Conservation (phyloP, 768 basidiomycete species). For the Candolleomyces aberdarensis region DNA sequence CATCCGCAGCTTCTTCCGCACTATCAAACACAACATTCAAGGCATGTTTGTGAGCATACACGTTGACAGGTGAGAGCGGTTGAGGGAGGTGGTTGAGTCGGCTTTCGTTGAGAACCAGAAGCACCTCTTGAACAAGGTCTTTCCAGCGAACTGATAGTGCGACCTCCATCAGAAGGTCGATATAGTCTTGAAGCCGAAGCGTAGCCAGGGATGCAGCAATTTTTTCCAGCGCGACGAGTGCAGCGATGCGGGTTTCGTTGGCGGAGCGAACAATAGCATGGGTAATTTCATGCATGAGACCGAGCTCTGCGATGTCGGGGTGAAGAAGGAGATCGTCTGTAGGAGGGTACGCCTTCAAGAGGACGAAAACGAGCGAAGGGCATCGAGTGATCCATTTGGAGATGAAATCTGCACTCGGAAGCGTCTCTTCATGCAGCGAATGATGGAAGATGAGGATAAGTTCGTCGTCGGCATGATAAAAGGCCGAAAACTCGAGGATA, state of each 20-base stretch:
- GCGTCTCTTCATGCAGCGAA: constrained; percentile 28
- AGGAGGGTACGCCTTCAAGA: constrained; percentile 48
- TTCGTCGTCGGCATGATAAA: constrained; percentile 54
- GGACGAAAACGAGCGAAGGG: constrained; percentile 52
- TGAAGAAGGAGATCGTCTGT: constrained; percentile 30
- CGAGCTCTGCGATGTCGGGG: constrained; percentile 24
- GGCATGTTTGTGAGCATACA: constrained; percentile 54
- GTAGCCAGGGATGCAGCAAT: constrained; percentile 30
- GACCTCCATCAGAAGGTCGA: constrained; percentile 50
- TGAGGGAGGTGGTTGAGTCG: constrained; percentile 16
- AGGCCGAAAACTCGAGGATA: constrained; percentile 38
- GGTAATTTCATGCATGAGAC: constrained; percentile 33
- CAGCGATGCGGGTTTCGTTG: constrained; percentile 50
- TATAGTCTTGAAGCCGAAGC: constrained; percentile 44
- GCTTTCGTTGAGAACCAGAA: constrained; percentile 52
- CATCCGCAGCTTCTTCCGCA: constrained; percentile 64
- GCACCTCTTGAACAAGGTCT: constrained; percentile 54
- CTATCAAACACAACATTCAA: constrained; percentile 59
- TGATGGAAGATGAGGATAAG: constrained; percentile 49
- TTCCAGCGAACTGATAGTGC: constrained; percentile 50
- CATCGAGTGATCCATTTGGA: constrained; percentile 43
- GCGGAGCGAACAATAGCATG: constrained; percentile 52
- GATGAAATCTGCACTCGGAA: constrained; percentile 24
- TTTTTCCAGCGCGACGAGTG: constrained; percentile 59
- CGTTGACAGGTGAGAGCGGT: constrained; percentile 19